Base-by-base conservation (phyloP, 2,329 filamentous ascomycete species). In the Moelleriella libera region DNA sequence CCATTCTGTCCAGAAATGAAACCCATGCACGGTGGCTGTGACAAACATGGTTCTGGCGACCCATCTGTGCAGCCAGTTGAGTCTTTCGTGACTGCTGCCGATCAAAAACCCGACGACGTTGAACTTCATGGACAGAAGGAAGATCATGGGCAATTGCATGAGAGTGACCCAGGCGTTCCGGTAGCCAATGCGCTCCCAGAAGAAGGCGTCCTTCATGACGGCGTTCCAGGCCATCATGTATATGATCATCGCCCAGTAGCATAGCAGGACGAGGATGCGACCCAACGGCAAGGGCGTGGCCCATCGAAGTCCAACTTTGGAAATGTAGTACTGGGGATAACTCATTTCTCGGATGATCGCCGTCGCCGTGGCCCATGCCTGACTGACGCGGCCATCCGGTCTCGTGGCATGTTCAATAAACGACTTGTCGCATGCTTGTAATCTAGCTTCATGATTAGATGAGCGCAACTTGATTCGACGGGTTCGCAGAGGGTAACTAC, bases 51-150 rank as follows among this genome's bases (percentile, higher is more conserved):
- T 82, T 49, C 83, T 73, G 3, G 78, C 80, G 8, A 81, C 76
- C 82, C 83, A 87, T 50, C 83, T 74, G 56, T 87, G 83, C 46
- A 85, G 63, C 82, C 82, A 86, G 59, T 84, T 85, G 49, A 86
- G 66, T 7, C 79, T 72, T 62, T 86, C 82, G 56, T 85, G 78
- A 50, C 80, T 79, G 8, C 74, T 71, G 9, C 82, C 82, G 4
- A 74, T 70, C 29, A 86, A 62, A 47, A 71, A 67, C 1, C 76
- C 80, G n/a, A 85, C 63, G 21, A 78, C 56, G 52, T 69, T 80
- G 51, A 72, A 69, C 57, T 81, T 80, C 52, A 74, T 74, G 30
- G 76, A 71, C 11, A 84, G 68, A 2, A 84, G 66, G 54, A 78
- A 82, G 8, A 83, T 65, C 21, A 84, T 65, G 0, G 80, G 80